Evolutionary conservation across 2,329 filamentous ascomycete genomes (phyloP).

Genomic region (Plenodomus biglobosus): DNA sequence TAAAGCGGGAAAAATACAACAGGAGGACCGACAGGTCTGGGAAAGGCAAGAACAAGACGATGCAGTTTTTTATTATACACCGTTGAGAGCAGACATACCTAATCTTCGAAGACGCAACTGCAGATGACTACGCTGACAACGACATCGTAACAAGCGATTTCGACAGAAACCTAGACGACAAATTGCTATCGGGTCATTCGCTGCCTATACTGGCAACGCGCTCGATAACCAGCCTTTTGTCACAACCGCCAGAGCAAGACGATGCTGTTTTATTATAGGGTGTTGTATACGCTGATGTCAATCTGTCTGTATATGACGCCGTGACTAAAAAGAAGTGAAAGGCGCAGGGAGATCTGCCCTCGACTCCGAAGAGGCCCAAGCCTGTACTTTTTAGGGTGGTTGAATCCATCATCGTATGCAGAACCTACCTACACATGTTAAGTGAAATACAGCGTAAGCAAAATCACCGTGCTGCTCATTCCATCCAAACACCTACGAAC

Average conservation of each 20-base stretch:
- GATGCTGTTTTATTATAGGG: not conserved
- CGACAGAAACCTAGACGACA: not conserved
- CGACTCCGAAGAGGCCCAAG: not conserved
- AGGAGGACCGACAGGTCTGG: too few relatives aligned
- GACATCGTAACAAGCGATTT: not conserved
- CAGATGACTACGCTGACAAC: not conserved
- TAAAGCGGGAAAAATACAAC: too few relatives aligned
- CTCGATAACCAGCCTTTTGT: not conserved
- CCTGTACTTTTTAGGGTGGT: too few relatives aligned
- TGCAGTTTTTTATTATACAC: constrained; percentile 2
- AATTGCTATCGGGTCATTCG: not conserved
- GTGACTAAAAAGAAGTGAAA: not conserved
- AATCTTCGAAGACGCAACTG: not conserved
- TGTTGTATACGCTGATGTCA: not conserved
- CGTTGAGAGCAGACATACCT: constrained; percentile 2
- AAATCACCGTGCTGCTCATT: too few relatives aligned
- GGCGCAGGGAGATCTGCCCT: not conserved
- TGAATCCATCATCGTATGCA: too few relatives aligned
- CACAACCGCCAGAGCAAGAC: too few relatives aligned
- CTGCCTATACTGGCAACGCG: not conserved
- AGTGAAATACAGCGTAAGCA: too few relatives aligned
- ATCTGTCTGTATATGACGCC: not conserved
- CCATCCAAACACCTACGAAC: too few relatives aligned
- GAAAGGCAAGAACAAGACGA: not conserved
- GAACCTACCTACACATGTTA: too few relatives aligned